Conservation (phyloP, 2,329 filamentous ascomycete species). For the Geosmithia putterillii region DNA sequence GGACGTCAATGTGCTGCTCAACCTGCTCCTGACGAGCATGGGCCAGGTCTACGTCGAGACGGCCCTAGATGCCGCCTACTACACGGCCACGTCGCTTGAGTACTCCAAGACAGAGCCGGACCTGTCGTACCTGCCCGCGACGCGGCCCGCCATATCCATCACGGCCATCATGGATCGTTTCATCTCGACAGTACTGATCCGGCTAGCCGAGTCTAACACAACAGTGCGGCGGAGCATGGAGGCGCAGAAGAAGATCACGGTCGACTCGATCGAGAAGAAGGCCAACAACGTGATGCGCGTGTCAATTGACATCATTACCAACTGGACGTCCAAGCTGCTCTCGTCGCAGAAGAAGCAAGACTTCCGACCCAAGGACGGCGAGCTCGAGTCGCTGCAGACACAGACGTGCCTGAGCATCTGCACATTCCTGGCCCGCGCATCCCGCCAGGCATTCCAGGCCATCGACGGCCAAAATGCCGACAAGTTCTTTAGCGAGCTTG, state of each 20-base stretch:
- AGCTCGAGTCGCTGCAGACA: slow-evolving; percentile 72
- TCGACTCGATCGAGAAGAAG: slow-evolving; percentile 74
- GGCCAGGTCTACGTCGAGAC: slow-evolving; percentile 69
- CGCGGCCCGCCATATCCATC: slow-evolving; percentile 76
- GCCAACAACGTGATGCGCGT: slow-evolving; percentile 49
- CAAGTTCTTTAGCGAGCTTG: slow-evolving; percentile 73
- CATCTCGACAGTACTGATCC: slow-evolving; percentile 79
- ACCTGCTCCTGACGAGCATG: slow-evolving; percentile 75
- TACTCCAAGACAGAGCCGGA: slow-evolving; percentile 75
- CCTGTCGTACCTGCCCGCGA: slow-evolving; percentile 64
- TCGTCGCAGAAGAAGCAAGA: slow-evolving; percentile 75
- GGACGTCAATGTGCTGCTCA: slow-evolving; percentile 76
- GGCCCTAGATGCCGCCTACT: slow-evolving; percentile 55
- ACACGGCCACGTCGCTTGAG: slow-evolving; percentile 67
- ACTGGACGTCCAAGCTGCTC: slow-evolving; percentile 64
- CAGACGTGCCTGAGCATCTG: slow-evolving; percentile 72
- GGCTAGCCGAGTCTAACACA: slow-evolving; percentile 77
- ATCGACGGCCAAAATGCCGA: slow-evolving; percentile 77
- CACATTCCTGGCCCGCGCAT: slow-evolving; percentile 62
- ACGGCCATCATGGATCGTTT: slow-evolving; percentile 90
- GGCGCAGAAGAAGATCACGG: slow-evolving; percentile 61
- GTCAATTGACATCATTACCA: slow-evolving; percentile 54
- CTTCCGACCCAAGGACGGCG: slow-evolving; percentile 76
- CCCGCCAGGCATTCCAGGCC: slow-evolving; percentile 49
- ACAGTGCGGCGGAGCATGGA: slow-evolving; percentile 86